These are phyloP conservation scores for Leonotis leonurus DNA, from an alignment of 257 asterid species.

Conservation along the genomic window DNA sequence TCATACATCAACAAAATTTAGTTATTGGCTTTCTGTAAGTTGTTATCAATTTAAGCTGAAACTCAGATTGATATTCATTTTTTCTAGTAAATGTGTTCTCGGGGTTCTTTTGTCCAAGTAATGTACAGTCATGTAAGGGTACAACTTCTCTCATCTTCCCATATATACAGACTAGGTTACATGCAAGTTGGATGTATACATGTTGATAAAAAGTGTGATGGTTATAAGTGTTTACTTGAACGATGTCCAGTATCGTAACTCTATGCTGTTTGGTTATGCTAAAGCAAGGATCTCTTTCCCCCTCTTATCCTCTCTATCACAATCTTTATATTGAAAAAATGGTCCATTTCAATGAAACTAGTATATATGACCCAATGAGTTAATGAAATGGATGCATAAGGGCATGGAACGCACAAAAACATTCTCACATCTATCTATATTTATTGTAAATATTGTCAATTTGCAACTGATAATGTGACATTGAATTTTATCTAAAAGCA, in stretches of 20 bases:
- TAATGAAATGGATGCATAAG: neutral
- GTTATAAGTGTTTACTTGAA: neutral
- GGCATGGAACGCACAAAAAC: constrained; percentile 1
- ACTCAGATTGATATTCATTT: neutral
- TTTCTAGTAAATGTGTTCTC: neutral
- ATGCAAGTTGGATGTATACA: neutral
- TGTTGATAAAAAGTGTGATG: neutral
- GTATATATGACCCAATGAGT: neutral
- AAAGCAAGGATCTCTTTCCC: neutral
- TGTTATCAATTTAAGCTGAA: neutral
- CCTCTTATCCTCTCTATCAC: neutral
- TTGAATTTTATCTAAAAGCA: neutral
- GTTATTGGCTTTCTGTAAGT: neutral
- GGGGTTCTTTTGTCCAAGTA: constrained; percentile 8
- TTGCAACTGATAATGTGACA: neutral
- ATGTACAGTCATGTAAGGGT: constrained; percentile 7
- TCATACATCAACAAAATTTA: neutral
- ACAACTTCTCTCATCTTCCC: neutral
- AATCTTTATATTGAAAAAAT: neutral
- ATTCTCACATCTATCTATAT: neutral
- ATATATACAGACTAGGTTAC: constrained; percentile 1
- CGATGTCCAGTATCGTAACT: neutral
- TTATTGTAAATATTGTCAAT: neutral
- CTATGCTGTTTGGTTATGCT: constrained; percentile 4
- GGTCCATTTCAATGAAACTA: neutral